Base-by-base conservation (phyloP, 139 green algal genomes). In the Tetradesmus lagerheimii region DNA sequence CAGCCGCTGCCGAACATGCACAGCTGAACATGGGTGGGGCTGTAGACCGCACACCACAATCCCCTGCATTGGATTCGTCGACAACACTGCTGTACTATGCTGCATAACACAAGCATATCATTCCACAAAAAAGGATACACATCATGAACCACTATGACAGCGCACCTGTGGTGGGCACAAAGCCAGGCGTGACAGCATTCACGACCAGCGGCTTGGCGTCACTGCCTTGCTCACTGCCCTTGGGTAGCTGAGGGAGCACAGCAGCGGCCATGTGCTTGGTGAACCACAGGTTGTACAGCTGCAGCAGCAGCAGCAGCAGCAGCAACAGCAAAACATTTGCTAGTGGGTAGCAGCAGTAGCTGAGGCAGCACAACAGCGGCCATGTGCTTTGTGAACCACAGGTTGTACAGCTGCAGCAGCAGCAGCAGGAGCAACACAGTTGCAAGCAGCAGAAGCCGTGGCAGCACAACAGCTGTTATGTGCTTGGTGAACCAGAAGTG, bases 221-320 rank as follows among this genome's bases (percentile, higher is more conserved):
- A n/a, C 53, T 77, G 82, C 82, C 14, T 23, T 31, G 57, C 35
- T 41, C 12, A 20, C n/a, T 29, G 71, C 38, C 29, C 57, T 66
- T n/a, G n/a, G 45, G 47, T 11, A 87, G 57, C 82, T 76, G 81
- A 6, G 47, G 81, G 50, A 85, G 79, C 79, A 85, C 41, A 39
- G 79, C 79, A 85, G 80, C 80, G 43, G 81, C 81, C 39, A 87
- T 35, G 53, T 87, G 53, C 43, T 41, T 76, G 8, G 62, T 39
- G 39, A 87, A 87, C 81, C 81, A 87, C 18, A 87, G 12, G 81
- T 87, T 87, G 43, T 25, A 77, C n/a, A 87, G 53, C 50, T 64
- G 50, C 14, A 64, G 50, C 50, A 64, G 50, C 50, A 64, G 11
- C 50, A 64, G 50, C 50, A 64, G 50, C 50, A 64, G 50, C 50